Percentiles rank a stretch among this genome's conserved stretches.
Conservation (phyloP, 1,139 yeast genomes). For the Sugiyamaella paludigena region DNA sequence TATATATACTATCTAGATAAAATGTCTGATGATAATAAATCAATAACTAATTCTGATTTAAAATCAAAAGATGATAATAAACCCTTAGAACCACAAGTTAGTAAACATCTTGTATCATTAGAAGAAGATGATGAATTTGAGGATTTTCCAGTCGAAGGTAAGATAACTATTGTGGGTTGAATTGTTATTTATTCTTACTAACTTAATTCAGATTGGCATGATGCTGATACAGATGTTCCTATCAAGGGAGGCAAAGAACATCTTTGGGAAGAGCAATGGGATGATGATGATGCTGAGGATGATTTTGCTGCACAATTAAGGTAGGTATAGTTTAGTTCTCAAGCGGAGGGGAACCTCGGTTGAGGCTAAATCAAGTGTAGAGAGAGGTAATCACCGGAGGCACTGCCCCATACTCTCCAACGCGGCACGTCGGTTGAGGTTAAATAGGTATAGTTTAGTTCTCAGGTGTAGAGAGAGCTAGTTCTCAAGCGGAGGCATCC, state of each 20-base stretch:
- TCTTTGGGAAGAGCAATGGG: conserved; percentile 97
- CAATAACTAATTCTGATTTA: neutral
- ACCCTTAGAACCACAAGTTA: conserved; percentile 7
- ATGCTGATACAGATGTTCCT: conserved; percentile 45
- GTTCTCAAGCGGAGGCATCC: too few species aligned
- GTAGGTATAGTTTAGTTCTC: conserved; percentile 38
- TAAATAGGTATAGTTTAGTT: conserved; percentile 35
- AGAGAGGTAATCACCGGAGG: too few species aligned
- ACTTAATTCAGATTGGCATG: conserved; percentile 47
- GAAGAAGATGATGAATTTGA: conserved; percentile 96
- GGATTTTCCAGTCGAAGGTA: conserved; percentile 85
- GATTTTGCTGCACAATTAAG: conserved; percentile 71
- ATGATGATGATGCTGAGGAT: conserved; percentile 83
- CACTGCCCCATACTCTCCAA: too few species aligned
- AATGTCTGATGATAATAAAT: conserved; percentile 1
- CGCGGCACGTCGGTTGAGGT: too few species aligned
- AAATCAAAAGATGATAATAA: conserved; percentile 6
- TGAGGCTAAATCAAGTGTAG: too few species aligned
- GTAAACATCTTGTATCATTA: conserved; percentile 49
- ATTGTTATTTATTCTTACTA: neutral
- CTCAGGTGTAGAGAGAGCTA: too few species aligned
- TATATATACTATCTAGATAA: too few species aligned
- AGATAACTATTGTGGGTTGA: conserved; percentile 34
- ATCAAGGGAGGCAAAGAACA: conserved; percentile 44
- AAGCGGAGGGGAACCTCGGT: too few species aligned